phyloP scores from a whole-genome alignment of 805 yeast species.

The Ogataea allantospora region DNA sequence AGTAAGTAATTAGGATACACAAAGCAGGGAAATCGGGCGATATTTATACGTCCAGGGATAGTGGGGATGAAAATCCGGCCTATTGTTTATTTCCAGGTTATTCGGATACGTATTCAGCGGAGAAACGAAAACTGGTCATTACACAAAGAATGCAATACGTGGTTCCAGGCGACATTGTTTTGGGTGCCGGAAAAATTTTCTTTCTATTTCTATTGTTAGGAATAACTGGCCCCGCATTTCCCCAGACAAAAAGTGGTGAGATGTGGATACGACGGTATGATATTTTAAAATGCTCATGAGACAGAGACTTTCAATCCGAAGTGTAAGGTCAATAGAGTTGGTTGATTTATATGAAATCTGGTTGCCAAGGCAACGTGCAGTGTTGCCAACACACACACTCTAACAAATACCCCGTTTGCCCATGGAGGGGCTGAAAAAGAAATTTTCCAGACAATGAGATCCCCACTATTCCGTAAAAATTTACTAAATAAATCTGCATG shows the following conservation, averaged over 20 bases:
- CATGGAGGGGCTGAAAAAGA: background rate
- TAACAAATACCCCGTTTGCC: slow-evolving; percentile 5
- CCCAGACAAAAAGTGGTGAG: slow-evolving; percentile 1
- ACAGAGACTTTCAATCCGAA: too few species aligned
- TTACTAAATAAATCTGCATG: background rate
- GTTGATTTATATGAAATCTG: too few species aligned
- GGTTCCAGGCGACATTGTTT: background rate
- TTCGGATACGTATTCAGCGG: background rate
- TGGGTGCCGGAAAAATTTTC: slow-evolving; percentile 2
- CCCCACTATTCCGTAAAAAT: slow-evolving; percentile 8
- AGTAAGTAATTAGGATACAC: background rate
- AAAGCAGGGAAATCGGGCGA: background rate
- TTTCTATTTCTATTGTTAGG: background rate
- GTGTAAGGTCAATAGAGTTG: too few species aligned
- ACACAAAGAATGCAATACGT: background rate
- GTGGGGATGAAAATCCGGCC: slow-evolving; percentile 12
- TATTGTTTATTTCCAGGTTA: slow-evolving; percentile 1
- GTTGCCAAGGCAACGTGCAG: too few species aligned
- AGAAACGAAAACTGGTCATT: background rate
- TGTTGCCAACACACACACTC: too few species aligned
- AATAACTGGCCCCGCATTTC: slow-evolving; percentile 5
- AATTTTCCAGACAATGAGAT: slow-evolving; percentile 3
- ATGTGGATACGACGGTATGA: too few species aligned
- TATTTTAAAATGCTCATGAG: too few species aligned
- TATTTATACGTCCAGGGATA: slow-evolving; percentile 3